phyloP scores from a whole-genome alignment of 1,284 basidiomycete genomes.

The Boletus sp. region DNA sequence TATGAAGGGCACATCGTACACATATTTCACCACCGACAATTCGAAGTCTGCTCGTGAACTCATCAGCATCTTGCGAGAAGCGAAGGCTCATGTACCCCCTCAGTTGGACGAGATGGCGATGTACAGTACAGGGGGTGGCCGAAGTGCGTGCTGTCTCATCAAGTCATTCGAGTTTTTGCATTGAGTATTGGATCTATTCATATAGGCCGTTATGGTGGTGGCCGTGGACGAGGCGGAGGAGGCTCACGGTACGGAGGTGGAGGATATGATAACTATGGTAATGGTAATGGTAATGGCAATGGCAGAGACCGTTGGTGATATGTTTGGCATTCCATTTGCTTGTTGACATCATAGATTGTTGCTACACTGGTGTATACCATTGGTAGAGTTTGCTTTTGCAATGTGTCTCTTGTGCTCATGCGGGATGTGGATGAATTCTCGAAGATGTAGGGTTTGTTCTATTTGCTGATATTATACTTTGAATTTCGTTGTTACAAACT shows the following conservation, averaged over 20 bases:
- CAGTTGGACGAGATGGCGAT: slow-evolving; percentile 92
- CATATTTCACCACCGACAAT: slow-evolving; percentile 95
- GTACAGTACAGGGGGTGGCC: slow-evolving; percentile 76
- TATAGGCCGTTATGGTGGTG: slow-evolving; percentile 56
- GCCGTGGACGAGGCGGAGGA: slow-evolving; percentile 46
- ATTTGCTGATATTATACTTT: no score
- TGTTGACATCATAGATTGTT: slow-evolving; percentile 23
- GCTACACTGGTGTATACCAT: slow-evolving; percentile 26
- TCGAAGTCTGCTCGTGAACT: slow-evolving; percentile 93
- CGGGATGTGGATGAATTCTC: no score
- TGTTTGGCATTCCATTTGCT: slow-evolving; percentile 6
- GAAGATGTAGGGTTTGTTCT: no score
- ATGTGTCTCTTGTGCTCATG: no score
- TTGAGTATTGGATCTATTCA: slow-evolving; percentile 6
- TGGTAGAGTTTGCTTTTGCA: slow-evolving; percentile 18
- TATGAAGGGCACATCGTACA: slow-evolving; percentile 88
- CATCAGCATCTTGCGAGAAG: slow-evolving; percentile 84
- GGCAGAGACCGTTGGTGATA: slow-evolving; percentile 24
- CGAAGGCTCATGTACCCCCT: slow-evolving; percentile 83
- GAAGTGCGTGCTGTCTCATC: slow-evolving; percentile 46
- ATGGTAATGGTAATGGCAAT: slow-evolving; percentile 23
- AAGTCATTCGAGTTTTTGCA: neutral
- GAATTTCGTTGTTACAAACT: no score
- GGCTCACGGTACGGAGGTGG: slow-evolving; percentile 25
- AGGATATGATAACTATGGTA: slow-evolving; percentile 21